These are phyloP conservation scores for Rubroboletus pulcherrimus DNA, from an alignment of 768 basidiomycete species.

Conservation along the genomic window DNA sequence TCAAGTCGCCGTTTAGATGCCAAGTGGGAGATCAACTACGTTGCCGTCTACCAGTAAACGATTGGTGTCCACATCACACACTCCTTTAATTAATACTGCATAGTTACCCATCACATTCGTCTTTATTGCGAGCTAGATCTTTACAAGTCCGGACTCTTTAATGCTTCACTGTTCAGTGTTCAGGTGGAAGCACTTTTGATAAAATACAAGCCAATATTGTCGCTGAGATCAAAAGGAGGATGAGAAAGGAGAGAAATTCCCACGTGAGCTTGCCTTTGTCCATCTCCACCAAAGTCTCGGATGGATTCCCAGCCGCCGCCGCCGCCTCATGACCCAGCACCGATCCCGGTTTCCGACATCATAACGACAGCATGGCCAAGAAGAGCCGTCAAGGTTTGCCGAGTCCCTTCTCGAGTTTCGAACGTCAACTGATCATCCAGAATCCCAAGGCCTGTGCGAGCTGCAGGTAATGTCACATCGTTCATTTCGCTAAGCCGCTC, in stretches of 20 bases:
- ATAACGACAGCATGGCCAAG: slow-evolving; percentile 45
- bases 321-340: slow-evolving; percentile 28
- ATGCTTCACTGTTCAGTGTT: slow-evolving; percentile 7
- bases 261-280: slow-evolving; percentile 26
- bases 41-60: slow-evolving; percentile 46
- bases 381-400: slow-evolving; percentile 48
- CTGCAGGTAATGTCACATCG: slow-evolving; percentile 41
- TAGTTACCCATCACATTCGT: background rate
- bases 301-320: slow-evolving; percentile 34
- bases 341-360: slow-evolving; percentile 51
- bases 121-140: background rate
- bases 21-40: slow-evolving; percentile 54
- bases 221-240: slow-evolving; percentile 7
- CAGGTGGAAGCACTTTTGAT: background rate
- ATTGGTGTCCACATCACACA: background rate
- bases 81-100: background rate
- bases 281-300: slow-evolving; percentile 22
- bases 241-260: slow-evolving; percentile 30
- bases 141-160: background rate
- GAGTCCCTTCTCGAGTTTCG: slow-evolving; percentile 3
- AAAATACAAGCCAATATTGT: too few relatives aligned
- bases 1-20: slow-evolving; percentile 38
- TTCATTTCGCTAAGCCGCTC: background rate
- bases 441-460: slow-evolving; percentile 50
- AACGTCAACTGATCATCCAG: slow-evolving; percentile 11